Base-by-base conservation (phyloP, 2,329 filamentous ascomycete species). In the Fusarium illudens region DNA sequence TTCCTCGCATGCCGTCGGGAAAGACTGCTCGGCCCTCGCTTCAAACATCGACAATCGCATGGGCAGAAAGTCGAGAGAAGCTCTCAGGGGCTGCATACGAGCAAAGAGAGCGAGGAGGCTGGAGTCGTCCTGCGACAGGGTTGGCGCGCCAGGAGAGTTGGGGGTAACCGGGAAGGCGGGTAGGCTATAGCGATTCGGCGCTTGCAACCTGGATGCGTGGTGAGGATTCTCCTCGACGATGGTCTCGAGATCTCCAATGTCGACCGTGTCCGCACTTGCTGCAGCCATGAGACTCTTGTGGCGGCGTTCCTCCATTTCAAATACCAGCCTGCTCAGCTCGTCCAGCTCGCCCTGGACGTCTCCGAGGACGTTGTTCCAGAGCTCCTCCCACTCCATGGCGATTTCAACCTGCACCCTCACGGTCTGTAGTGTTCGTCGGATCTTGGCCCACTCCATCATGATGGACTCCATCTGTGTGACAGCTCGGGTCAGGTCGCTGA, bases 381-480 rank as follows among this genome's bases (percentile, higher is more conserved):
- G 84, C 80, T 98, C 94, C 78, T 97, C 94, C 95, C 95, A 99
- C 76, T 99, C 96, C 94, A 98, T 97, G 48, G 96, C 96, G 61
- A 97, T 89, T 79, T 98, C 96, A 17, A 99, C 95, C 75, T 98
- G 95, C 49, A 87, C 87, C 77, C 97, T 97, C 58, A 97, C 91
- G 25, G 82, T 90, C 67, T 91, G 91, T 52, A 99, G 82, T 2
- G 91, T 90, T 39, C 83, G 84, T 73, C 93, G 92, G 73, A 97
- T 95, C 69, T 90, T 89, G 44, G 89, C 85, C 96, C 96, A 99
- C 73, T 94, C 92, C 33, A 85, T 84, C 64, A 97, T 83, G 62
- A 97, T 96, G 19, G 85, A 84, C 73, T 98, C 95, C 92, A 98
- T 97, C 80, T 97, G 93, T 11, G 87, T 84, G 22, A 97, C 93